Evolutionary conservation across 805 yeast species (phyloP), one percentile per base, ranked within the genome.

Genomic region (Yamadazyma tumulicola): DNA sequence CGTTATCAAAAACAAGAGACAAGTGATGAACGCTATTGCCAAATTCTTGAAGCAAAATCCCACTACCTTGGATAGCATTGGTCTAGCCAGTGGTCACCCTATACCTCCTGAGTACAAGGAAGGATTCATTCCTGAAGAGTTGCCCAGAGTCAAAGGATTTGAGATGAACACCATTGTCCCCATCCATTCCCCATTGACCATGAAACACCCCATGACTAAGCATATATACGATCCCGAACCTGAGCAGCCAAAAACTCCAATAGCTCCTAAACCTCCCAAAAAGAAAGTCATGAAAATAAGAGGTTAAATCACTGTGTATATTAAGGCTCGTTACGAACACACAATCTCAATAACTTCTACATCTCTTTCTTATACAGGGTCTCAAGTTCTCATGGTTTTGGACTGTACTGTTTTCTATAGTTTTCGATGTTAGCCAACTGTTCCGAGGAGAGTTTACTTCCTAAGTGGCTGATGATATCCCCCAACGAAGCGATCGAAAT

Each of bases 91-190:
- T 45, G 78, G 77, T 35, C 66, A 77, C 38, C 82, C 84, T 6
- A 72, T 75, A 27, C 86, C 88, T 4, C 75, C 77, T 4, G 89
- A 82, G 39, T 74, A 71, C 39, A 56, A 53, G 28, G 60, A 55
- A 26, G 71, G 67, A 9, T 74, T 75, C 46, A 69, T 66, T 43
- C 76, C 85, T 9, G 67, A 71, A 47, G 68, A 74, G 59, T 57
- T 82, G 50, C 95, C 95, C 8, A 67, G 62, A 37, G 96, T 94
- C n/a, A 76, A 78, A 47, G 96, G 96, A 9, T 83, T 85, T 69
- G 77, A 72, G 49, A 83, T 89, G 85, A 86, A 85, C 57, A 75
- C 80, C 2, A 79, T 91, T 29, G 86, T 89, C 10, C 98, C 98
- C n/a, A 69, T 87, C 19, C 87, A 82, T 50, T 81, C 94, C 35